A percentile compares a stretch with the other conserved stretches of the same genome.
phyloP scores from a whole-genome alignment of 2,329 filamentous ascomycete species.

The Microascus cirrosus region DNA sequence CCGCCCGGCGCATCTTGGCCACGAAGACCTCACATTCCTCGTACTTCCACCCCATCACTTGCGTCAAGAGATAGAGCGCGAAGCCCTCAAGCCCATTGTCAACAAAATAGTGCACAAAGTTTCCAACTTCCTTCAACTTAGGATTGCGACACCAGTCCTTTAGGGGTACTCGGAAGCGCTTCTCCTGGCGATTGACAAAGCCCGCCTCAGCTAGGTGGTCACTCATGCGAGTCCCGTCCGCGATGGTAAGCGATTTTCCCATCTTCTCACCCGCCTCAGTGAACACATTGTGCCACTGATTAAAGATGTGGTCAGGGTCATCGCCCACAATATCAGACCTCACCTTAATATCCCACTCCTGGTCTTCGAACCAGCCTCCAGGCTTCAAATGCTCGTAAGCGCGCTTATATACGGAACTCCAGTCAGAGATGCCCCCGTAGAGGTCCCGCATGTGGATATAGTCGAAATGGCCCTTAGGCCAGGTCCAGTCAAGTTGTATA shows the following conservation, averaged over 20 bases:
- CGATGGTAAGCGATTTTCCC: background rate
- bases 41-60: constrained; percentile 16
- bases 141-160: constrained; percentile 34
- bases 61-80: constrained; percentile 13
- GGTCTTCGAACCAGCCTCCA: constrained; percentile 20
- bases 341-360: constrained; percentile 12
- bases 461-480: constrained; percentile 33
- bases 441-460: constrained; percentile 49
- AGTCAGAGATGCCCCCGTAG: constrained; percentile 40
- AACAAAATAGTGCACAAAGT: constrained; percentile 17
- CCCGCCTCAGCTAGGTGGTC: constrained; percentile 16
- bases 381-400: constrained; percentile 35
- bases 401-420: constrained; percentile 40
- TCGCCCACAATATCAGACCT: background rate
- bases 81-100: constrained; percentile 18
- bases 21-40: constrained; percentile 14
- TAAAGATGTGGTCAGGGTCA: constrained; percentile 4
- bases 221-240: background rate
- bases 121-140: constrained; percentile 28
- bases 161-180: constrained; percentile 29
- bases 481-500: constrained; percentile 30
- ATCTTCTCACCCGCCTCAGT: background rate
- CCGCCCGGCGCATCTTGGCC: constrained; percentile 9
- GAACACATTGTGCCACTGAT: constrained; percentile 1
- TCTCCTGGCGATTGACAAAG: constrained; percentile 24